Base-by-base conservation (phyloP, 2,329 filamentous ascomycete genomes). In the Claviceps capensis region DNA sequence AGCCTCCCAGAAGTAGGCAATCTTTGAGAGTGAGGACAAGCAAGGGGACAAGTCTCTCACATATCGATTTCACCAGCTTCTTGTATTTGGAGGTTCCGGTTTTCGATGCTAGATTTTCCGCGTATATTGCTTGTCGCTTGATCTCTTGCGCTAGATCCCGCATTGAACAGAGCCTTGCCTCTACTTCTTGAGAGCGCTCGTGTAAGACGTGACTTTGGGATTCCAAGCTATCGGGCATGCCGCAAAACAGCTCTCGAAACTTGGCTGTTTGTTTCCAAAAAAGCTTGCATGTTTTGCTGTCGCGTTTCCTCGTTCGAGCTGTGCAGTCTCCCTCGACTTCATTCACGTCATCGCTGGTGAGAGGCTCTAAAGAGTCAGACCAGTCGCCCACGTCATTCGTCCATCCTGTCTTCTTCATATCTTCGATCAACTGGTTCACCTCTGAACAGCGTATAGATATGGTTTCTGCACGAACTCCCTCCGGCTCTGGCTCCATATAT, bases 31-130 rank as follows among this genome's bases (percentile, higher is more conserved):
- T 23, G 7, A 63, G 36, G 16, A 63, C 53, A 6, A 63, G 49
- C 52, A 62, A 56, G 3, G 63, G 63, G 5, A 65, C 57, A 13
- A 65, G 57, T 11, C 46, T 55, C 8, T 22, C 47, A 30, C 50
- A 52, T 7, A 64, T 43, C 13, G 50, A 53, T 2, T 45, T 30
- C 13, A 60, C 45, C 7, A 54, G 37, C 14, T 30, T 16, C 14
- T 48, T 23, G 55, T 48, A 5, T 2, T 9, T 34, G 38, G 6
- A 9, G 9, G 23, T 23, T 26, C 13, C 14, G n/a, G 38, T n/a
- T 6, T 7, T 48, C 14, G 47, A 19, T 5, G 34, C 23, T 16
- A 14, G n/a, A 14, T 11, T 23, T 30, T 46, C 34, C 19, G 14
- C 17, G 19, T 47, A 5, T 17, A 34, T 17, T 22, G 37, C 46